Evolutionary conservation across 1,139 yeast species (phyloP).

Genomic region (Torulaspora pretoriensis): DNA sequence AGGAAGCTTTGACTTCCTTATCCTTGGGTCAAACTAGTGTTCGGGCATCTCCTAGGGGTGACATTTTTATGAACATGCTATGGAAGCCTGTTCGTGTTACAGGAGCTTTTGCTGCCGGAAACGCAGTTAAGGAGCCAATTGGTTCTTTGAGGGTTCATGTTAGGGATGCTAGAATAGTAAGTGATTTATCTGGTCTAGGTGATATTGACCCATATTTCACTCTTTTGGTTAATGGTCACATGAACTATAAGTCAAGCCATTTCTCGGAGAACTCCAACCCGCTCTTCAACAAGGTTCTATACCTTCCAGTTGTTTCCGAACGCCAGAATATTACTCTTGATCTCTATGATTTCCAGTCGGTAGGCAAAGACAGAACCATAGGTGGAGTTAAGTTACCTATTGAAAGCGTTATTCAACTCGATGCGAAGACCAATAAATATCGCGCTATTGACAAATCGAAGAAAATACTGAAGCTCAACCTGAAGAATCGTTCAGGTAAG

Average conservation of each 20-base stretch:
- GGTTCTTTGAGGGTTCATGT: slow-evolving; percentile 63
- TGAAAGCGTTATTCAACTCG: slow-evolving; percentile 48
- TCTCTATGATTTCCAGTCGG: slow-evolving; percentile 61
- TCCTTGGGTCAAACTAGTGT: slow-evolving; percentile 50
- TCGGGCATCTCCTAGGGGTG: slow-evolving; percentile 48
- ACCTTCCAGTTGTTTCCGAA: slow-evolving; percentile 58
- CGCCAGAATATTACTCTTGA: slow-evolving; percentile 56
- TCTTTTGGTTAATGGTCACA: slow-evolving; percentile 53
- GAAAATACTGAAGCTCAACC: slow-evolving; percentile 41
- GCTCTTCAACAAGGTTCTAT: slow-evolving; percentile 52
- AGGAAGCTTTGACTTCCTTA: slow-evolving; percentile 52
- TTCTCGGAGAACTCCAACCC: slow-evolving; percentile 57
- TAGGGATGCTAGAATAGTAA: slow-evolving; percentile 42
- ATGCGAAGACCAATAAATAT: slow-evolving; percentile 43
- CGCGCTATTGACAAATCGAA: slow-evolving; percentile 38
- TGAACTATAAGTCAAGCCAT: slow-evolving; percentile 52
- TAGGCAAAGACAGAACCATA: slow-evolving; percentile 58
- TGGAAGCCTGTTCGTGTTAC: slow-evolving; percentile 72
- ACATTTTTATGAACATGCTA: slow-evolving; percentile 43
- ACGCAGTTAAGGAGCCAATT: slow-evolving; percentile 45
- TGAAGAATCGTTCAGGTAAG: slow-evolving; percentile 43
- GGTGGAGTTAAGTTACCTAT: slow-evolving; percentile 56
- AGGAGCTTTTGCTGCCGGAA: slow-evolving; percentile 45
- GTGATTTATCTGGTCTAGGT: slow-evolving; percentile 59
- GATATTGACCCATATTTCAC: slow-evolving; percentile 70